phyloP scores from a whole-genome alignment of 2,329 filamentous ascomycete species.

The Cercospora beticola region DNA sequence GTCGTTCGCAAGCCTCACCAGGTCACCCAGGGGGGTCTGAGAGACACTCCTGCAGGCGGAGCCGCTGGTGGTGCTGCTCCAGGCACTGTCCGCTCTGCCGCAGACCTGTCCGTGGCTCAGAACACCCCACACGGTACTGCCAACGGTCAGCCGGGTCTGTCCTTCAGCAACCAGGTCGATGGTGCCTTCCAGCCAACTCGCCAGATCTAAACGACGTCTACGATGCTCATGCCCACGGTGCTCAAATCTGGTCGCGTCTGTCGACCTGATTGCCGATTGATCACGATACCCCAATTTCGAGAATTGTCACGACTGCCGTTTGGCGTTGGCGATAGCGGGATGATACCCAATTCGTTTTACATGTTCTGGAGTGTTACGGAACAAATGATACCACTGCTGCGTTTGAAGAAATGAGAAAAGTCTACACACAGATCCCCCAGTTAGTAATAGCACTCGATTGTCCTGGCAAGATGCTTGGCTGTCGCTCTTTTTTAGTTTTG shows the following conservation, averaged over 20 bases:
- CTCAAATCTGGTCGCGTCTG: slow-evolving; percentile 6
- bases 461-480: neutral
- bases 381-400: slow-evolving; percentile 34
- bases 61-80: slow-evolving; percentile 21
- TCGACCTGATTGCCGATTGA: slow-evolving; percentile 10
- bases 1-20: slow-evolving; percentile 61
- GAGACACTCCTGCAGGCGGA: slow-evolving; percentile 4
- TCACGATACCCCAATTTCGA: slow-evolving; percentile 14
- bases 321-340: slow-evolving; percentile 26
- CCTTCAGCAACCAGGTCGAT: slow-evolving; percentile 40
- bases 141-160: neutral
- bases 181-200: slow-evolving; percentile 34
- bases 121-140: slow-evolving; percentile 3
- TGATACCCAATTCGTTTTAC: slow-evolving; percentile 26
- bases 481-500: slow-evolving; percentile 1
- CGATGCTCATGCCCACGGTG: slow-evolving; percentile 1
- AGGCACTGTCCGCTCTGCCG: slow-evolving; percentile 9
- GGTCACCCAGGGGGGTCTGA: slow-evolving; percentile 39
- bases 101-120: neutral
- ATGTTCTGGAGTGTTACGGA: slow-evolving; percentile 20
- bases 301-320: slow-evolving; percentile 23
- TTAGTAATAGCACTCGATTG: slow-evolving; percentile 9
- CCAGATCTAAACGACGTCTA: slow-evolving; percentile 30
- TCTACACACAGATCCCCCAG: neutral
- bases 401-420: slow-evolving; percentile 12